Conservation (phyloP, 768 basidiomycete species). For the Trametes punicea region DNA sequence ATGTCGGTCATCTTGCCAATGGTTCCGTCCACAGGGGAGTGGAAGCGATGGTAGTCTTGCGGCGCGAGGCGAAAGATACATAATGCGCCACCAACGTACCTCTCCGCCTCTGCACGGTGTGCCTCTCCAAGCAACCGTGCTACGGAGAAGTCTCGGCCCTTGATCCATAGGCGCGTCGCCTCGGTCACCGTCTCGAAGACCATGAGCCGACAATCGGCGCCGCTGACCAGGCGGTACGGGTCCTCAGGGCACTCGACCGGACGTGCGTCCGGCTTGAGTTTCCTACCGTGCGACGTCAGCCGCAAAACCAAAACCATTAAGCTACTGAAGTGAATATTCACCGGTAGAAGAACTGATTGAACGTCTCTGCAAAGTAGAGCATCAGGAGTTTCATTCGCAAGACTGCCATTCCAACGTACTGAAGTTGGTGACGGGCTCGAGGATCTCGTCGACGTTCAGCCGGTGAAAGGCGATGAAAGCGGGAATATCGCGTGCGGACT, state of each 20-base stretch:
- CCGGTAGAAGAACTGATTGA: slow-evolving; percentile 86
- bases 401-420: slow-evolving; percentile 43
- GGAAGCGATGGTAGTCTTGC: slow-evolving; percentile 95
- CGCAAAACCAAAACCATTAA: too few relatives aligned
- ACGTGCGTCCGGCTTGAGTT: slow-evolving; percentile 80
- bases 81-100: slow-evolving; percentile 77
- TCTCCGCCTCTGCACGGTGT: slow-evolving; percentile 66
- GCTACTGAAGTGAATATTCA: not conserved
- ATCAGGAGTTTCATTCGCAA: slow-evolving; percentile 1
- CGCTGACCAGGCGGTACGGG: slow-evolving; percentile 74
- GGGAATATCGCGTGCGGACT: slow-evolving; percentile 80
- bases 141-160: slow-evolving; percentile 90
- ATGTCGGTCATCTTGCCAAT: slow-evolving; percentile 84
- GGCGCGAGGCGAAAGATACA: slow-evolving; percentile 91
- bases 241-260: slow-evolving; percentile 72
- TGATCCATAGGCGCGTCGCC: slow-evolving; percentile 93
- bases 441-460: slow-evolving; percentile 77
- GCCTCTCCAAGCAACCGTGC: slow-evolving; percentile 73
- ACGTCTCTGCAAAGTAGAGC: slow-evolving; percentile 55
- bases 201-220: slow-evolving; percentile 97
- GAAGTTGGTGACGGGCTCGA: slow-evolving; percentile 80
- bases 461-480: slow-evolving; percentile 88
- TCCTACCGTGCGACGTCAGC: slow-evolving; percentile 41
- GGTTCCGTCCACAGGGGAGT: slow-evolving; percentile 79
- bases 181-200: slow-evolving; percentile 82